These are phyloP conservation scores for Cordyceps javanica DNA, from an alignment of 2,329 filamentous ascomycete genomes.

Conservation along the genomic window DNA sequence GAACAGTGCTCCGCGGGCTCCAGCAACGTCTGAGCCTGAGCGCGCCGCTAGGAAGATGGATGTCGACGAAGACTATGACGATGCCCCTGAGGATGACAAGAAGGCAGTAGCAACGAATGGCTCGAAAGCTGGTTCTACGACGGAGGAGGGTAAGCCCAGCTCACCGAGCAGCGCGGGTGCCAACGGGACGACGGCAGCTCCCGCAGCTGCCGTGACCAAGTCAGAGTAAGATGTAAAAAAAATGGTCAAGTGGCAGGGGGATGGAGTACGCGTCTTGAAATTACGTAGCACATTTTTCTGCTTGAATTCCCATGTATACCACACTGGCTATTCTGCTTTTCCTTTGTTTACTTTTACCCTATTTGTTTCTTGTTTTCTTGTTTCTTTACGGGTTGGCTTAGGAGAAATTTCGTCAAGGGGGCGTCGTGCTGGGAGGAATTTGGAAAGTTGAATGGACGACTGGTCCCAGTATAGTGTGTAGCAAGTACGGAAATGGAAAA, in stretches of 20 bases:
- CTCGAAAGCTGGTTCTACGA: constrained; percentile 40
- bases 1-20: constrained; percentile 38
- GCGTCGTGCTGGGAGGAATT: constrained; percentile 5
- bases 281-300: constrained; percentile 11
- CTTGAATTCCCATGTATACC: constrained; percentile 15
- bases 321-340: constrained; percentile 12
- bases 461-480: constrained; percentile 11
- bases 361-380: constrained; percentile 9
- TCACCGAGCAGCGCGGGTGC: constrained; percentile 42
- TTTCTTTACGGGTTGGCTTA: constrained; percentile 10
- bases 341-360: constrained; percentile 7
- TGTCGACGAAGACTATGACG: constrained; percentile 95
- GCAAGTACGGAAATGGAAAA: background rate
- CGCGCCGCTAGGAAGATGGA: constrained; percentile 89
- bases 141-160: constrained; percentile 46
- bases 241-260: background rate
- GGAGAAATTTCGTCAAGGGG: constrained; percentile 5
- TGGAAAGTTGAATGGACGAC: constrained; percentile 5
- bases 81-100: constrained; percentile 83
- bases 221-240: constrained; percentile 31
- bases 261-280: constrained; percentile 8
- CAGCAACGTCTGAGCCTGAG: constrained; percentile 61
- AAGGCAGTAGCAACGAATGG: constrained; percentile 42
- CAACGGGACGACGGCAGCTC: constrained; percentile 34
- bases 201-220: constrained; percentile 37